Conservation (phyloP, 2,329 filamentous ascomycete species). For the Aspergillus intermedius region DNA sequence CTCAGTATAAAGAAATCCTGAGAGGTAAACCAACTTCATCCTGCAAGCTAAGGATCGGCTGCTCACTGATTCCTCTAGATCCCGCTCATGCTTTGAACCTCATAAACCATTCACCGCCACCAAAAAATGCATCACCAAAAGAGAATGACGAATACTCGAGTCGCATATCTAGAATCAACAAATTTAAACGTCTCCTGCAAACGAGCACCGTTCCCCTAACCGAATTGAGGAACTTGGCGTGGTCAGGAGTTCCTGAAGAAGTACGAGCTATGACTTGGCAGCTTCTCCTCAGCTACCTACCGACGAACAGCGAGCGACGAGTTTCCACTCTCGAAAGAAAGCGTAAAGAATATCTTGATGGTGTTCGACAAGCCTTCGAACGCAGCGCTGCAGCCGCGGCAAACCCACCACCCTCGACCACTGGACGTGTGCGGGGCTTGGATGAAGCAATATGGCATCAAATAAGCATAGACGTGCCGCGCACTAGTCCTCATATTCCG, state of each 20-base stretch:
- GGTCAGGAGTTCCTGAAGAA: conserved; percentile 91
- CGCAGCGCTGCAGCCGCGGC: conserved; percentile 39
- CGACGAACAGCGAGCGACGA: conserved; percentile 89
- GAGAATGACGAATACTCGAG: conserved; percentile 81
- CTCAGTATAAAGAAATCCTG: conserved; percentile 96
- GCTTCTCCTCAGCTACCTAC: conserved; percentile 85
- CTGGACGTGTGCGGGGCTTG: conserved; percentile 63
- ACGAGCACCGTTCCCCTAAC: conserved; percentile 79
- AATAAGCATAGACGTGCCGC: conserved; percentile 95
- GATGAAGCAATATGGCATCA: conserved; percentile 99
- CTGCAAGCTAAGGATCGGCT: background rate
- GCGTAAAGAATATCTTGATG: conserved; percentile 92
- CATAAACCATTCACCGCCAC: conserved; percentile 75
- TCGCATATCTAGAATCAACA: conserved; percentile 89
- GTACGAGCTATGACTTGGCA: conserved; percentile 99
- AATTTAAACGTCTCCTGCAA: conserved; percentile 94
- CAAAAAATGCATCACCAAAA: conserved; percentile 68
- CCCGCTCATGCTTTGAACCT: conserved; percentile 93
- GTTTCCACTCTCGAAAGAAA: conserved; percentile 88
- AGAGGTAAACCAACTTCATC: conserved; percentile 45
- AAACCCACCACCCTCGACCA: conserved; percentile 36
- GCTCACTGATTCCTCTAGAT: conserved; percentile 31
- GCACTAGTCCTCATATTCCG: conserved; percentile 92
- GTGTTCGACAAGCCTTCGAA: conserved; percentile 65
- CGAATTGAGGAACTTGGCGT: conserved; percentile 78